Percentiles rank a stretch among this genome's conserved stretches.
These are phyloP conservation scores for Starmerella cellae DNA, from an alignment of 805 yeast genomes.

Conservation along the genomic window DNA sequence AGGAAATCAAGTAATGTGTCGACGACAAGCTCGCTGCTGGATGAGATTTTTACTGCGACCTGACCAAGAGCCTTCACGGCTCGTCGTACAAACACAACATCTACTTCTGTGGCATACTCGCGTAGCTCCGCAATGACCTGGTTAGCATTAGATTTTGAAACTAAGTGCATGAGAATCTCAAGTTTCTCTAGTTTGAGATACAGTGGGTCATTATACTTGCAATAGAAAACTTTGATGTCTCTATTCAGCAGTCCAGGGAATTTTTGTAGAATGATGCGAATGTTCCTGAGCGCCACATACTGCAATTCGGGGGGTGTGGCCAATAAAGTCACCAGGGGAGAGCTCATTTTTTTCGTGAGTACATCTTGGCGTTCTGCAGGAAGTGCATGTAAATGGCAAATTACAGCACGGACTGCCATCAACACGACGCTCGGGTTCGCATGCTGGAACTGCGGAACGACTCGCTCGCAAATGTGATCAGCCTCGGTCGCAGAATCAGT, in stretches of 20 bases:
- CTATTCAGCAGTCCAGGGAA: conserved; percentile 66
- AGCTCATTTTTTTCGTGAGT: conserved; percentile 56
- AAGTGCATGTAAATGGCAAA: conserved; percentile 41
- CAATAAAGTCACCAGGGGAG: conserved; percentile 77
- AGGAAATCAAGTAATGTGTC: conserved; percentile 51
- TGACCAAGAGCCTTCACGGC: conserved; percentile 87
- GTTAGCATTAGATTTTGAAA: conserved; percentile 48
- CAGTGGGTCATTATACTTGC: conserved; percentile 82
- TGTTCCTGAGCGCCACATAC: conserved; percentile 82
- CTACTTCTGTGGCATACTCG: conserved; percentile 82
- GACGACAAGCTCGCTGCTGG: conserved; percentile 54
- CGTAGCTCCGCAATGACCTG: conserved; percentile 62
- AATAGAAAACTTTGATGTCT: conserved; percentile 79
- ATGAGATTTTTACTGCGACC: conserved; percentile 62
- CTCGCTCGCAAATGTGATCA: conserved; percentile 72
- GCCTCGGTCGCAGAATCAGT: conserved; percentile 53
- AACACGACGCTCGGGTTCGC: conserved; percentile 92
- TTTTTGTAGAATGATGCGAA: conserved; percentile 75
- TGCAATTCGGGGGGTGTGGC: conserved; percentile 90
- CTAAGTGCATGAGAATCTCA: conserved; percentile 71
- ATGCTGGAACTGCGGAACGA: conserved; percentile 90
- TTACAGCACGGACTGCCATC: conserved; percentile 65
- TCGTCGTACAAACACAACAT: conserved; percentile 75
- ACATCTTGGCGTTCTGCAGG: conserved; percentile 28
- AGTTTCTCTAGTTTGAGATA: conserved; percentile 88